Conservation (phyloP, 1,284 basidiomycete genomes). For the Rhodotorula sp. region DNA sequence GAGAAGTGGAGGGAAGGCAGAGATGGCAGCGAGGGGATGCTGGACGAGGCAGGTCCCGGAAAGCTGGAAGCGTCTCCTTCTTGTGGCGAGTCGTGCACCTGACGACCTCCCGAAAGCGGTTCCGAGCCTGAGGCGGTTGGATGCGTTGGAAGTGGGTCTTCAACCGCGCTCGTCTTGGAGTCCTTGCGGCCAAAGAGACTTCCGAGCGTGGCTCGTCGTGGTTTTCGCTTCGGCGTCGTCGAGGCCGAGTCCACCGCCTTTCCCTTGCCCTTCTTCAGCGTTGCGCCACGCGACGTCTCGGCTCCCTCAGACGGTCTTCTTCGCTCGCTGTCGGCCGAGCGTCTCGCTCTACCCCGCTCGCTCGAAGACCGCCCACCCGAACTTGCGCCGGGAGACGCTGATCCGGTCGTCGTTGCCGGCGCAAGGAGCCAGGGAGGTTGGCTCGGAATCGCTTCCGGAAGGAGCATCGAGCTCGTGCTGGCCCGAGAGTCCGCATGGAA, state of each 20-base stretch:
- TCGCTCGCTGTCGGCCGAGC: background rate
- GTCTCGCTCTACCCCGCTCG: background rate
- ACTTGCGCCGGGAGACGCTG: background rate
- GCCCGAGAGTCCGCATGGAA: background rate
- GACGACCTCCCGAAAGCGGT: background rate
- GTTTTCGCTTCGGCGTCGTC: slow-evolving; percentile 9
- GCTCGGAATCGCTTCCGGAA: slow-evolving; percentile 13
- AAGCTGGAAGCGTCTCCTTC: slow-evolving; percentile 3
- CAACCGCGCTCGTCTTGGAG: background rate
- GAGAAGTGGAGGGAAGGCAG: slow-evolving; percentile 29
- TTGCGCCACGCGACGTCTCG: background rate
- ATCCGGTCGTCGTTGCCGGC: background rate
- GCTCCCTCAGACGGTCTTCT: background rate
- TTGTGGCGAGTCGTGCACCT: slow-evolving; percentile 9
- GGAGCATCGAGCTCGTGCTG: slow-evolving; percentile 13
- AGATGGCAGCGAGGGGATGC: slow-evolving; percentile 17
- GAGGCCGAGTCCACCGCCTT: background rate
- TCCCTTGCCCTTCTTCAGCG: slow-evolving; percentile 2
- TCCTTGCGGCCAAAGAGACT: slow-evolving; percentile 20
- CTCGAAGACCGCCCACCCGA: background rate
- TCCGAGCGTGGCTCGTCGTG: slow-evolving; percentile 25
- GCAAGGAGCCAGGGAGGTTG: slow-evolving; percentile 15
- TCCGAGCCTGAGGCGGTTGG: background rate
- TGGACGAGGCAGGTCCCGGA: too few relatives aligned
- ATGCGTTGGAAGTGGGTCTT: background rate